Percentiles rank a stretch among this genome's conserved stretches.
phyloP scores from a whole-genome alignment of 2,329 filamentous ascomycete genomes.

The Cordyceps cateniannulata region DNA sequence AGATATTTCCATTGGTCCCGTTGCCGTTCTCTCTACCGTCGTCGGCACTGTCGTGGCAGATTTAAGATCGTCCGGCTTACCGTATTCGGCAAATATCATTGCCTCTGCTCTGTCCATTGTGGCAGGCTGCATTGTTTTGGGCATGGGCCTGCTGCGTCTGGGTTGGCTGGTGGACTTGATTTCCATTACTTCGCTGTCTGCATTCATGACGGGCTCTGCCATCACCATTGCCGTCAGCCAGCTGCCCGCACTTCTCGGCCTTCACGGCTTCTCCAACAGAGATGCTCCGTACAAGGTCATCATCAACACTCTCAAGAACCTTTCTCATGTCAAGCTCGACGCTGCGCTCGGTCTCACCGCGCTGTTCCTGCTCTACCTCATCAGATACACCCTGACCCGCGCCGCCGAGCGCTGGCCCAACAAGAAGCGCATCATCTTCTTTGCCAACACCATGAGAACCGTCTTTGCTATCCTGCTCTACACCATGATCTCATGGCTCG shows the following conservation, averaged over 20 bases:
- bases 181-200: conserved; percentile 79
- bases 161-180: conserved; percentile 95
- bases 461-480: conserved; percentile 89
- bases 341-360: conserved; percentile 85
- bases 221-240: conserved; percentile 84
- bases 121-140: conserved; percentile 67
- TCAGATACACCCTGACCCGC: conserved; percentile 59
- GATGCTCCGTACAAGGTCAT: conserved; percentile 76
- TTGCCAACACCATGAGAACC: conserved; percentile 82
- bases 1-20: conserved; percentile 95
- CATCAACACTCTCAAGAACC: conserved; percentile 71
- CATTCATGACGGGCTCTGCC: conserved; percentile 95
- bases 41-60: conserved; percentile 73
- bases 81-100: conserved; percentile 57
- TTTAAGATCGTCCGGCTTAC: conserved; percentile 49
- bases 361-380: conserved; percentile 67
- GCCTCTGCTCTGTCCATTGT: conserved; percentile 76
- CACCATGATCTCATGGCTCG: conserved; percentile 81
- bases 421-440: conserved; percentile 74
- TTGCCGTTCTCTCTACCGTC: conserved; percentile 90
- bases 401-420: conserved; percentile 63
- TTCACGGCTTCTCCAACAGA: conserved; percentile 66
- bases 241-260: conserved; percentile 73
- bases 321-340: conserved; percentile 64
- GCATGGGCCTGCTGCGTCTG: conserved; percentile 70